Conservation (phyloP, 1,284 basidiomycete genomes). For the Pterulicium gracile region DNA sequence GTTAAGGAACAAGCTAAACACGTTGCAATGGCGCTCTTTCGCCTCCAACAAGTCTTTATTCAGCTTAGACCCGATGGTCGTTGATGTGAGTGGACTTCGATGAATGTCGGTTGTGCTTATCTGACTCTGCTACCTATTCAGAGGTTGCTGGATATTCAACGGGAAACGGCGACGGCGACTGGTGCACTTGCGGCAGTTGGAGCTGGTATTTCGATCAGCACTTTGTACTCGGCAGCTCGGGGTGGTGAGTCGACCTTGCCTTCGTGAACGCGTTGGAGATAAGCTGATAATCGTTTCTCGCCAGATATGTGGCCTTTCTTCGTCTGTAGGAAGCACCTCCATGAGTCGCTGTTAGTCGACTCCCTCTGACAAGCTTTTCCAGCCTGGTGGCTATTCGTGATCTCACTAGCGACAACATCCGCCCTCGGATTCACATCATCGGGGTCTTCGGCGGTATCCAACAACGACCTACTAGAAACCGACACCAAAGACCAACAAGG, state of each 20-base stretch:
- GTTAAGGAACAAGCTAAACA: neutral
- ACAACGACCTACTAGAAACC: neutral
- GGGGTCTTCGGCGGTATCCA: neutral
- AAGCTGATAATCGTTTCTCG: neutral
- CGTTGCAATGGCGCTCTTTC: neutral
- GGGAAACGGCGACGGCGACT: neutral
- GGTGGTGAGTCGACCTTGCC: neutral
- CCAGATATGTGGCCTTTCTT: conserved; percentile 1
- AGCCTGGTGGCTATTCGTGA: conserved; percentile 1
- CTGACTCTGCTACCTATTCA: neutral
- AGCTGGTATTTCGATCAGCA: neutral
- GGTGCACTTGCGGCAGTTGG: conserved; percentile 1
- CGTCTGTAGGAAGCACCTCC: neutral
- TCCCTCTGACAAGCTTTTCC: neutral
- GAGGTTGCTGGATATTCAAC: neutral
- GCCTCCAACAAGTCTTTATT: neutral
- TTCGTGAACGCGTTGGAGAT: neutral
- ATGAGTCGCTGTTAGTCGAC: neutral
- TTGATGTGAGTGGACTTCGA: neutral
- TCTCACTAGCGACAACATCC: neutral
- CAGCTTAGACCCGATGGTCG: neutral
- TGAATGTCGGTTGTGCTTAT: neutral
- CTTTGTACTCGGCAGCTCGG: neutral
- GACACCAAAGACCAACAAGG: neutral
- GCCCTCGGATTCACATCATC: neutral